Conservation (phyloP, 176 grass and related monocot species). For the Echinochloa phyllopogon region DNA sequence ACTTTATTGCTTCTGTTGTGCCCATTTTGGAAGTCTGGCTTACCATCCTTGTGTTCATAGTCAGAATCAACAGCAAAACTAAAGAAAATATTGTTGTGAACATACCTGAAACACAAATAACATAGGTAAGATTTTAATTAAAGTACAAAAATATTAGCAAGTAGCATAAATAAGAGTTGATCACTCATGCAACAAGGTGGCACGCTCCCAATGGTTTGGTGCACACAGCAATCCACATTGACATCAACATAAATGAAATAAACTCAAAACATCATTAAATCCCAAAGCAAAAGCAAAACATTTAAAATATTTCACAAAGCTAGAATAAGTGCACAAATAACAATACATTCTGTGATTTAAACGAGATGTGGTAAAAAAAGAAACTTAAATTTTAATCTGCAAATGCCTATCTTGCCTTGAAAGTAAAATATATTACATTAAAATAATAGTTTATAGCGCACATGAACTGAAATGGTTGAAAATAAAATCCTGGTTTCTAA, state of each 20-base stretch:
- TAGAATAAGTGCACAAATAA: neutral
- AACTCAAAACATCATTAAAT: neutral
- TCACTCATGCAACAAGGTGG: neutral
- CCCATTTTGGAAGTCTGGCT: constrained; percentile 47
- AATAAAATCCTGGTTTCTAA: neutral
- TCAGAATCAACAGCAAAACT: constrained; percentile 94
- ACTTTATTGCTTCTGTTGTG: constrained; percentile 23
- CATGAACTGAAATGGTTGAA: neutral
- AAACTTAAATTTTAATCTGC: neutral
- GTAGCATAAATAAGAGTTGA: constrained; percentile 20
- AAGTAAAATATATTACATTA: neutral
- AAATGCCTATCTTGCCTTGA: neutral
- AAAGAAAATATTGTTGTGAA: constrained; percentile 99
- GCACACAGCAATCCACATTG: neutral
- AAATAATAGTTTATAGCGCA: neutral
- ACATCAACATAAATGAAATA: neutral
- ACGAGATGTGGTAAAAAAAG: neutral
- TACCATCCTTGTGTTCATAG: constrained; percentile 73
- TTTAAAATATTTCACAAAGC: neutral
- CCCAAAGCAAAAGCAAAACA: constrained; percentile 20
- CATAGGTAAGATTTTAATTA: constrained; percentile 29
- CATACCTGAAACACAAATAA: constrained; percentile 71
- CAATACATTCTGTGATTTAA: neutral
- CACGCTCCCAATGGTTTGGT: neutral
- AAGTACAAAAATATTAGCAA: neutral